Conservation (phyloP, 768 basidiomycete genomes). For the Hericium erinaceus region DNA sequence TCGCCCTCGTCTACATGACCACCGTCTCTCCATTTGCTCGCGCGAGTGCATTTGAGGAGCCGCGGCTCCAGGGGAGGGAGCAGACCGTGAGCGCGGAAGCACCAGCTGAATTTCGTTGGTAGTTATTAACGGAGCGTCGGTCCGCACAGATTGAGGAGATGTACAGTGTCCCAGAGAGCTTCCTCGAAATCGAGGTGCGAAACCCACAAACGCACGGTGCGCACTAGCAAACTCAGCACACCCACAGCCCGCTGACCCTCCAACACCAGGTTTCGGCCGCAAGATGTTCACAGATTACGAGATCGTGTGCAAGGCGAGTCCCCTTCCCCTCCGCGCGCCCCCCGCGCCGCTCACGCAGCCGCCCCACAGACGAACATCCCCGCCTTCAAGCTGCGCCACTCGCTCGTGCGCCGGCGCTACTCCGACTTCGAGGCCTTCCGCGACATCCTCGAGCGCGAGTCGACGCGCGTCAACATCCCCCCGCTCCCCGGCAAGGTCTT, state of each 20-base stretch:
- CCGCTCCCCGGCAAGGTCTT: constrained; percentile 97
- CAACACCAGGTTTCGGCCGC: constrained; percentile 70
- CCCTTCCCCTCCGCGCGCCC: neutral
- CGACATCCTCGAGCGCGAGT: constrained; percentile 95
- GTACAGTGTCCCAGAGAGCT: constrained; percentile 96
- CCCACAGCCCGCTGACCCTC: neutral
- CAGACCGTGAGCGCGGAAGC: constrained; percentile 25
- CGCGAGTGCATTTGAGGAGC: constrained; percentile 29
- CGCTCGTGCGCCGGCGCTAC: constrained; percentile 54
- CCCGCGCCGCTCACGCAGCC: neutral
- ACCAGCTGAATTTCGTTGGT: neutral
- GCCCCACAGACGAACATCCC: constrained; percentile 86
- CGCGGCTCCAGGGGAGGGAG: constrained; percentile 26
- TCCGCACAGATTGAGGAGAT: constrained; percentile 83
- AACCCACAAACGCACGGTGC: constrained; percentile 95
- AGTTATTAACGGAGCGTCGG: neutral
- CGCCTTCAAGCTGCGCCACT: constrained; percentile 85
- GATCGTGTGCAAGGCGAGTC: constrained; percentile 85
- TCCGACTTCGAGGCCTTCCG: constrained; percentile 83
- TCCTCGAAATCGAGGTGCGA: constrained; percentile 93
- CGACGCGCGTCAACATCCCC: constrained; percentile 95
- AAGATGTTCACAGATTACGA: constrained; percentile 99
- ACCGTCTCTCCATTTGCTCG: constrained; percentile 35
- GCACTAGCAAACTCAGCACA: constrained; percentile 8
- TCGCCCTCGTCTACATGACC: constrained; percentile 17